Base-by-base conservation (phyloP, 495 filamentous ascomycete genomes). In the Aspergillus bridgeri region DNA sequence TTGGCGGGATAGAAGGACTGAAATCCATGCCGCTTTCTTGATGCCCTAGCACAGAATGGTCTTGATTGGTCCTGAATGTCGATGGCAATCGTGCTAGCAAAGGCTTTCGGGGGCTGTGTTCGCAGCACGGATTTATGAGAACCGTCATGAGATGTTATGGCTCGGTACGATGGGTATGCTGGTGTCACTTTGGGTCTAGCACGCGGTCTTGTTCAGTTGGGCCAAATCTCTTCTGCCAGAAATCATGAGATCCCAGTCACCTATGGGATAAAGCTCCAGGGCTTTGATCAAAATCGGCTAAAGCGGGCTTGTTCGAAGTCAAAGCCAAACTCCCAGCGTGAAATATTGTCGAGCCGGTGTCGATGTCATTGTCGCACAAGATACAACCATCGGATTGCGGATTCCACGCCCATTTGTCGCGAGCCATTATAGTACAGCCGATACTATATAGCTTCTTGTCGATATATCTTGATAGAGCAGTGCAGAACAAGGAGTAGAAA, bases 391-490 rank as follows among this genome's bases (percentile, higher is more conserved):
- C 65, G 54, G 59, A 52, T 58, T 58, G 51, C 64, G 59, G 55
- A 53, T 56, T 63, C 57, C 58, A 51, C 65, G 64, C 65, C 63
- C 54, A 49, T 57, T 70, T 65, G 54, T 68, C 69, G 65, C 73
- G 49, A 74, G 70, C 73, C 61, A 71, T 67, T 65, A 78, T 78
- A 81, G 77, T 79, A 77, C 75, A 79, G 69, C 79, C 71, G 75
- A 80, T 81, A 76, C 80, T 82, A 81, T 78, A 80, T 83, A 85
- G 82, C 82, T 80, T 83, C 76, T 77, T 83, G 76, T 84, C 79
- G 81, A 82, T 83, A 83, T 77, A 79, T 77, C 73, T 83, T 84
- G 75, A 83, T 84, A 85, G 79, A 81, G 73, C 81, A 84, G 80
- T 80, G 70, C 78, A 80, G 75, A 78, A 70, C 76, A 78, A 73